phyloP scores from a whole-genome alignment of 768 basidiomycete species.

The Boletus subcaerulescens region DNA sequence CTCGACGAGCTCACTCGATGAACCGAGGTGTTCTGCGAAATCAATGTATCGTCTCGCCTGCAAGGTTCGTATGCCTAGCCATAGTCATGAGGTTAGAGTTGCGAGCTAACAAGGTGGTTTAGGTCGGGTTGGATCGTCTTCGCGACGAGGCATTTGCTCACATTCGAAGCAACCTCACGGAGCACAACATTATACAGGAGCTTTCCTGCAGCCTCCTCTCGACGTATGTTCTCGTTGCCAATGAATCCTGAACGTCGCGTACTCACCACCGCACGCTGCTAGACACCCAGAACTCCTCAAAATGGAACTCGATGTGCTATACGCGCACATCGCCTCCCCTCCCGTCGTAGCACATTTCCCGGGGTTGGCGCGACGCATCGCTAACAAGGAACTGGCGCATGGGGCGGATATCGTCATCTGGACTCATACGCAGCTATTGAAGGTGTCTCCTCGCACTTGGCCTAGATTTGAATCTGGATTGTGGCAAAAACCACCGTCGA shows the following conservation, averaged over 20 bases:
- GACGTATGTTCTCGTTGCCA: conserved; percentile 2
- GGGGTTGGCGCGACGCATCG: conserved; percentile 12
- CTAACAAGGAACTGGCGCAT: conserved; percentile 16
- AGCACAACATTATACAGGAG: conserved; percentile 26
- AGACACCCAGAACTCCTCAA: conserved; percentile 14
- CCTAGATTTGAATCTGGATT: too few species aligned
- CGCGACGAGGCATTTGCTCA: conserved; percentile 11
- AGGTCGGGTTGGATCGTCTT: conserved; percentile 22
- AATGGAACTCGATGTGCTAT: conserved; percentile 15
- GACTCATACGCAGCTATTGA: conserved; percentile 11
- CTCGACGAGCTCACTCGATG: conserved; percentile 7
- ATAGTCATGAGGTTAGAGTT: too few species aligned
- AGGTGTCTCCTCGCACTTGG: not conserved
- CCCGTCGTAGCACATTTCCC: conserved; percentile 10
- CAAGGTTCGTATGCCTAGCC: conserved; percentile 28
- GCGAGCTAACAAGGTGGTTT: not conserved
- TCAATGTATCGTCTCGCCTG: conserved; percentile 44
- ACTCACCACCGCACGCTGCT: not conserved
- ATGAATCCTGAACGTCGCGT: not conserved
- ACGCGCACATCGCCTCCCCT: not conserved
- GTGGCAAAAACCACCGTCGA: too few species aligned
- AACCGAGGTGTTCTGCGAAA: conserved; percentile 37
- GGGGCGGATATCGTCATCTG: conserved; percentile 21
- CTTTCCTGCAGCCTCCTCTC: conserved; percentile 19
- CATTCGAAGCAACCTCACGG: conserved; percentile 17